Percentiles rank a stretch among this genome's conserved stretches.
These are phyloP conservation scores for Naganishia albida DNA, from an alignment of 1,284 basidiomycete genomes.

Conservation along the genomic window DNA sequence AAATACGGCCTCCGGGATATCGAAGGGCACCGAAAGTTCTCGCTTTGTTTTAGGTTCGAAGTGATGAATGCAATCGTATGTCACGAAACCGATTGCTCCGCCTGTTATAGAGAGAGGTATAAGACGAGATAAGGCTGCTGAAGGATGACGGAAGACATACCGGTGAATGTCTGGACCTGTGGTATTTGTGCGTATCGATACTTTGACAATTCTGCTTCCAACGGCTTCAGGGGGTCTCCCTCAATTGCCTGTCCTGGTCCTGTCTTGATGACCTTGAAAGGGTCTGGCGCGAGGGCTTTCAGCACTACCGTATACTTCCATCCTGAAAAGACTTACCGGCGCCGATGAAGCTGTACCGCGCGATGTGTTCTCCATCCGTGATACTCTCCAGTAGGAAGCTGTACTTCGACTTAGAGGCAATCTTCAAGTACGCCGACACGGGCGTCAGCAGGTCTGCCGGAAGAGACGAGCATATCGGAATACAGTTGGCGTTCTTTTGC, in stretches of 20 bases:
- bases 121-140: neutral
- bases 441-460: conserved; percentile 96
- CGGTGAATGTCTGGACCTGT: conserved; percentile 88
- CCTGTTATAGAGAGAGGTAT: conserved; percentile 60
- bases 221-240: conserved; percentile 82
- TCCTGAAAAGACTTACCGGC: conserved; percentile 66
- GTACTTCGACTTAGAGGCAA: conserved; percentile 87
- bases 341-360: conserved; percentile 94
- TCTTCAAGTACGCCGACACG: conserved; percentile 91
- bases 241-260: conserved; percentile 78
- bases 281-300: conserved; percentile 59
- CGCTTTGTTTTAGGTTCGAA: conserved; percentile 89
- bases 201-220: conserved; percentile 82
- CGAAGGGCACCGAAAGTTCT: conserved; percentile 66
- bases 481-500: conserved; percentile 69
- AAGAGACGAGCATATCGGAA: conserved; percentile 88
- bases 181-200: conserved; percentile 91
- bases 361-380: conserved; percentile 83
- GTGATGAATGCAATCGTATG: conserved; percentile 93
- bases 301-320: neutral
- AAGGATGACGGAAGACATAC: conserved; percentile 40
- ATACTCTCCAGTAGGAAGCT: conserved; percentile 93
- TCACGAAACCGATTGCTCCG: conserved; percentile 95
- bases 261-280: conserved; percentile 85
- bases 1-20: conserved; percentile 94